These are phyloP conservation scores for Immersiella caudata DNA, from an alignment of 495 filamentous ascomycete species.

Conservation along the genomic window DNA sequence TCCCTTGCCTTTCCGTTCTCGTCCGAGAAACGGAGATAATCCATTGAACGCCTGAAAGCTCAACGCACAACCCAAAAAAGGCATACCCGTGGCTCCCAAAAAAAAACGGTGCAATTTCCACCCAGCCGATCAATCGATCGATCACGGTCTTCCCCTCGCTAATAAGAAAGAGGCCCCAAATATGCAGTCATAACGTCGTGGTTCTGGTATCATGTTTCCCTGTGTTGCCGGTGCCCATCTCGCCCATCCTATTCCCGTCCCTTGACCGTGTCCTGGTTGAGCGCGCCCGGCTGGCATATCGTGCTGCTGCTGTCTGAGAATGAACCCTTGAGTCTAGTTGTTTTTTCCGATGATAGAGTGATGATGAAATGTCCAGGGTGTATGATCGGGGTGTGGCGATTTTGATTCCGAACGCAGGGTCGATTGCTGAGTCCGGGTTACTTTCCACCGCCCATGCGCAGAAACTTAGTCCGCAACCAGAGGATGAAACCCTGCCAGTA, in stretches of 20 bases:
- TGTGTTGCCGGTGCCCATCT: neutral
- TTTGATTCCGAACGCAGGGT: neutral
- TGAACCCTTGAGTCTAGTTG: conserved; percentile 1
- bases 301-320: neutral
- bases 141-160: neutral
- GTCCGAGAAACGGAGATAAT: neutral
- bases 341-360: neutral
- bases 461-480: conserved; percentile 56
- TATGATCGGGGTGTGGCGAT: neutral
- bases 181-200: conserved; percentile 21
- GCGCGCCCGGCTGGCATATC: neutral
- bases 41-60: neutral
- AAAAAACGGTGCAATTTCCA: neutral
- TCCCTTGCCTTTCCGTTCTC: neutral
- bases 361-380: neutral
- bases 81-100: neutral
- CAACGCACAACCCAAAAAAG: neutral
- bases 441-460: conserved; percentile 41
- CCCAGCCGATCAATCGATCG: neutral
- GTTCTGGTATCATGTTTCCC: conserved; percentile 16
- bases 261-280: neutral
- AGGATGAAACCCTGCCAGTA: conserved; percentile 58
- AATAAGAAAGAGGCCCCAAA: neutral
- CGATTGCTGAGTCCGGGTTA: neutral
- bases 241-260: neutral